These are phyloP conservation scores for Puccinia brachypodii DNA, from an alignment of 1,284 basidiomycete species.

Conservation along the genomic window DNA sequence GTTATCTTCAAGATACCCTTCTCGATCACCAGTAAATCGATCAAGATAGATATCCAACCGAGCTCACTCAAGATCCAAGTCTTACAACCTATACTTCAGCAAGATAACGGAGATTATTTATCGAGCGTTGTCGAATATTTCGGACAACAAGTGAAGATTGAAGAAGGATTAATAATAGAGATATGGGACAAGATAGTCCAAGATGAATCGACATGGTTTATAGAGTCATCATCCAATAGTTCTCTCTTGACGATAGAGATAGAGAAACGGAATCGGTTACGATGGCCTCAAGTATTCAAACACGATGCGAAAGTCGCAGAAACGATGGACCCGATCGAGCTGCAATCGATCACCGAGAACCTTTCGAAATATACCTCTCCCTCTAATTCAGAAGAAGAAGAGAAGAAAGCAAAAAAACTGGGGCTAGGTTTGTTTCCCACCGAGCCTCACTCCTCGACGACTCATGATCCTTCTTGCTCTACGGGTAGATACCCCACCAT, in stretches of 20 bases:
- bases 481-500: neutral
- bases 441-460: neutral
- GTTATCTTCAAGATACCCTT: slow-evolving; percentile 52
- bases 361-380: slow-evolving; percentile 28
- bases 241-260: slow-evolving; percentile 20
- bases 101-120: neutral
- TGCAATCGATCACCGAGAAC: slow-evolving; percentile 14
- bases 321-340: slow-evolving; percentile 22
- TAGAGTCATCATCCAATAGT: neutral
- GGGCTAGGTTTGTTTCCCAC: neutral
- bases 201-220: slow-evolving; percentile 16
- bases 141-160: neutral
- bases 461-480: neutral
- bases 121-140: neutral
- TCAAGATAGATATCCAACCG: slow-evolving; percentile 10
- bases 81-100: neutral
- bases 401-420: neutral
- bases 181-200: neutral
- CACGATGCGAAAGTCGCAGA: slow-evolving; percentile 4
- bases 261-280: neutral
- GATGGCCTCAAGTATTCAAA: slow-evolving; percentile 36
- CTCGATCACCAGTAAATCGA: slow-evolving; percentile 49
- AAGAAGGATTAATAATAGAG: neutral
- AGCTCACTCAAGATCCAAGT: neutral
- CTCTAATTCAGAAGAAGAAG: neutral